Evolutionary conservation across 139 green algal species (phyloP), one percentile per base, ranked within the genome.

Genomic region (Coelastrella sp.): DNA sequence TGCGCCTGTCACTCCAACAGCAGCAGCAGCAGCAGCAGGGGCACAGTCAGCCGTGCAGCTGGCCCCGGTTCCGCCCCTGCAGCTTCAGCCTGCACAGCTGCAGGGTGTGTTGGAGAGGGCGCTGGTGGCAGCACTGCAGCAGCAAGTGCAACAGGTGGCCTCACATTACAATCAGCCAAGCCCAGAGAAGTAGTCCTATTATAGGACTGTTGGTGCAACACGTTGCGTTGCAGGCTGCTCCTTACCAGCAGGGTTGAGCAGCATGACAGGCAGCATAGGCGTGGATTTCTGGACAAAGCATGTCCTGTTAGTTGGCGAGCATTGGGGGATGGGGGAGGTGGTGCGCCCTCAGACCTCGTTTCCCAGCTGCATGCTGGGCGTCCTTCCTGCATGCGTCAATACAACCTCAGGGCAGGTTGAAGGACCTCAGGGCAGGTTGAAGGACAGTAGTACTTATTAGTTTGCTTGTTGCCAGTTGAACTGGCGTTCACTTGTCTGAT

Each of bases 91-190:
- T 9, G 82, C 82, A 20, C 60, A 87, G 63, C 82, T 87, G 63
- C 82, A 87, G 63, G 78, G 82, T 65, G 82, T 78, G 49, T 63
- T 87, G 14, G 82, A 87, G 25, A 87, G 61, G 27, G 82, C 82
- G 4, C 63, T 87, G 82, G 61, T 87, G 25, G 35, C 27, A 25
- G 82, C 82, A 4, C 63, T 87, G 63, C 82, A 87, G 25, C 82
- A 87, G 82, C 82, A 87, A 63, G 82, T 25, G 10, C 82, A 87
- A 35, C 82, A 87, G 61, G 24, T 87, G 4, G 82, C 63, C 7
- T 57, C 82, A 35, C 82, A 87, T 19, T 24, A 78, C 10, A 22
- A 58, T 25, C 15, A 58, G 63, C 63, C 63, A 70, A 70, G 15
- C 12, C 63, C 63, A 70, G 63, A 70, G 6, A 49, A 49, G 35